Conservation (phyloP, 2,329 filamentous ascomycete species). For the Cercospora sp. region DNA sequence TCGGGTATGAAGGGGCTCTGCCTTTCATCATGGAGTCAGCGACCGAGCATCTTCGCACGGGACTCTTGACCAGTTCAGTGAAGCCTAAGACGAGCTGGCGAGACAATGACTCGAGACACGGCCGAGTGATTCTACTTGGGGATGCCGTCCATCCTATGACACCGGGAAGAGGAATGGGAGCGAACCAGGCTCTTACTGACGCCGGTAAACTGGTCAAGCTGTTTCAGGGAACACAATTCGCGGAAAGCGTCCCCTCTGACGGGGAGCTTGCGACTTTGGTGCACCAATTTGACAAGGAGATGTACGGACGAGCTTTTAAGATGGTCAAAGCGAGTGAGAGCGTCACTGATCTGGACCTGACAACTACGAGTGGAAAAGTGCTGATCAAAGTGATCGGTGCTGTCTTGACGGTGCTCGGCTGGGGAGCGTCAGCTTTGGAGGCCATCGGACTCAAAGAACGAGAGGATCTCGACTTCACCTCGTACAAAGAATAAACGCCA, state of each 20-base stretch:
- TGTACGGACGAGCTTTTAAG: not conserved
- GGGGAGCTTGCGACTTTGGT: not conserved
- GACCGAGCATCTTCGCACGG: not conserved
- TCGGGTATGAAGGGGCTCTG: not conserved
- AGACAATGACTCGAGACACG: not conserved
- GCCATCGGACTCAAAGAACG: not conserved
- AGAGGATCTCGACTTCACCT: not conserved
- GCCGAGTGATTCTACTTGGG: not conserved
- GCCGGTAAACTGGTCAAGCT: not conserved
- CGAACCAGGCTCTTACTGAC: not conserved
- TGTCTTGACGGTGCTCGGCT: not conserved
- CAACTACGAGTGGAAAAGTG: not conserved
- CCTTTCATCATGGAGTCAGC: not conserved
- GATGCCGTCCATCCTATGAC: not conserved
- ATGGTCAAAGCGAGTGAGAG: not conserved
- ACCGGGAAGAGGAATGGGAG: not conserved
- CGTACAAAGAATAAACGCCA: not conserved
- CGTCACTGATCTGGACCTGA: not conserved
- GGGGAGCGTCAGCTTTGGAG: not conserved
- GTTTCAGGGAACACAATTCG: not conserved
- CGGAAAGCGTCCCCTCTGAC: not conserved
- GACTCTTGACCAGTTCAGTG: not conserved
- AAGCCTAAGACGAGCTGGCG: not conserved
- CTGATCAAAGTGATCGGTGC: not conserved
- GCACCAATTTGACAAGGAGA: not conserved